Conservation (phyloP, 2,329 filamentous ascomycete genomes). For the Colletotrichum coccodes region DNA sequence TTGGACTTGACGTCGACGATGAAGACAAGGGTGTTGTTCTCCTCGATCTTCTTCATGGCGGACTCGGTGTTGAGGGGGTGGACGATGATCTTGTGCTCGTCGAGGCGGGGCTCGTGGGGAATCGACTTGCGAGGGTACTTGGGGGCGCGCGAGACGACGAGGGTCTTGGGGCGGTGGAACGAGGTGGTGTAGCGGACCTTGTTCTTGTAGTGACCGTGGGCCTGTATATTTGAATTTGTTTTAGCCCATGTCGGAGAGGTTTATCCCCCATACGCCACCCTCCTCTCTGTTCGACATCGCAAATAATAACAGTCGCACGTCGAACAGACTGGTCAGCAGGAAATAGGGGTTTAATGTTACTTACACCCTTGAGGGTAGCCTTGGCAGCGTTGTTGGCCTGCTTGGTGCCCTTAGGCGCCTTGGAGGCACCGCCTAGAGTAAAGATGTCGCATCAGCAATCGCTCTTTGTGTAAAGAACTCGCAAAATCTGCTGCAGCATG, state of each 20-base stretch:
- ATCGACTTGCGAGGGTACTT: conserved; percentile 98
- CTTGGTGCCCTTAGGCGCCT: conserved; percentile 74
- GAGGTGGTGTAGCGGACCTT: conserved; percentile 93
- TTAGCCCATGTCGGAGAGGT: conserved; percentile 24
- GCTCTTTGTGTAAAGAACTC: conserved; percentile 73
- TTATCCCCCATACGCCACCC: neutral
- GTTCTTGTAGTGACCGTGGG: conserved; percentile 81
- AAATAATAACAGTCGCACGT: neutral
- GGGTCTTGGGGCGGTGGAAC: conserved; percentile 98
- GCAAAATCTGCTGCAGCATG: conserved; percentile 81
- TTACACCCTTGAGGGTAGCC: conserved; percentile 94
- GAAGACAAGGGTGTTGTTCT: conserved; percentile 99
- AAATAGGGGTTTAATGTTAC: conserved; percentile 49
- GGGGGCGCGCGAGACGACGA: conserved; percentile 87
- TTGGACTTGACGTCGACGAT: conserved; percentile 97
- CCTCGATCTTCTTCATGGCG: conserved; percentile 99
- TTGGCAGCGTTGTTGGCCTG: conserved; percentile 95
- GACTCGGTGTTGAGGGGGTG: conserved; percentile 99
- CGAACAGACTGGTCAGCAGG: neutral
- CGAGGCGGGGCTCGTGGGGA: conserved; percentile 87
- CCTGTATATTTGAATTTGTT: conserved; percentile 43
- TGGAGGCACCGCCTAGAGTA: conserved; percentile 62
- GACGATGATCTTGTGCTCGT: conserved; percentile 97
- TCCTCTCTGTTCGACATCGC: neutral
- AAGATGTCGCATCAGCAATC: conserved; percentile 75